These are phyloP conservation scores for Cucurbita maxima DNA, from an alignment of 306 rosid genomes.

Conservation along the genomic window DNA sequence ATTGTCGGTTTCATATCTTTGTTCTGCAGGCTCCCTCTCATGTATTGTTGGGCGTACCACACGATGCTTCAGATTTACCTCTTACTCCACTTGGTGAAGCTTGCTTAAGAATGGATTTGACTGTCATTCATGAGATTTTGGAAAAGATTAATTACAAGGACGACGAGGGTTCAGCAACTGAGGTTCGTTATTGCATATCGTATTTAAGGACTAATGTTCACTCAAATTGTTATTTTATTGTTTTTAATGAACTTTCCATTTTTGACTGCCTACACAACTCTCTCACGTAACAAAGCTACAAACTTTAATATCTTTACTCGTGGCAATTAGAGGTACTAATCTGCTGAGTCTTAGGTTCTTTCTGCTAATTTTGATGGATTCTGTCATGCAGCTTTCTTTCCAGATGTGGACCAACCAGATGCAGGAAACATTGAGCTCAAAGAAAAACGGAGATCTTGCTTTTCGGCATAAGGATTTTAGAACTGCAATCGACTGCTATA, in stretches of 20 bases:
- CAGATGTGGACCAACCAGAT: slow-evolving; percentile 99
- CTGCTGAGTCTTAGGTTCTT: not conserved
- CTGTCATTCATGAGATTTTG: slow-evolving; percentile 74
- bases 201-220: not conserved
- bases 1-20: not conserved
- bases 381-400: slow-evolving; percentile 63
- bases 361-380: not conserved
- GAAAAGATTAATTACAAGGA: slow-evolving; percentile 83
- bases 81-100: slow-evolving; percentile 79
- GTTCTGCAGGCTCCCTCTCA: slow-evolving; percentile 70
- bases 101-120: slow-evolving; percentile 69
- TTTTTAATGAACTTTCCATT: not conserved
- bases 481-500: slow-evolving; percentile 64
- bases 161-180: slow-evolving; percentile 86
- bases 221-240: not conserved
- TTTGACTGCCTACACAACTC: not conserved
- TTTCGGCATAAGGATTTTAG: slow-evolving; percentile 64
- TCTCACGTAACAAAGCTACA: not conserved
- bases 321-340: not conserved
- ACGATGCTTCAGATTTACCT: slow-evolving; percentile 38
- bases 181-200: slow-evolving; percentile 33
- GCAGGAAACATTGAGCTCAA: slow-evolving; percentile 85
- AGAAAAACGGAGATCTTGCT: slow-evolving; percentile 85
- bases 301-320: not conserved
- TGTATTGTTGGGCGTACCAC: slow-evolving; percentile 68